These are phyloP conservation scores for Saturnispora gosingensis DNA, from an alignment of 805 yeast genomes.

Conservation along the genomic window DNA sequence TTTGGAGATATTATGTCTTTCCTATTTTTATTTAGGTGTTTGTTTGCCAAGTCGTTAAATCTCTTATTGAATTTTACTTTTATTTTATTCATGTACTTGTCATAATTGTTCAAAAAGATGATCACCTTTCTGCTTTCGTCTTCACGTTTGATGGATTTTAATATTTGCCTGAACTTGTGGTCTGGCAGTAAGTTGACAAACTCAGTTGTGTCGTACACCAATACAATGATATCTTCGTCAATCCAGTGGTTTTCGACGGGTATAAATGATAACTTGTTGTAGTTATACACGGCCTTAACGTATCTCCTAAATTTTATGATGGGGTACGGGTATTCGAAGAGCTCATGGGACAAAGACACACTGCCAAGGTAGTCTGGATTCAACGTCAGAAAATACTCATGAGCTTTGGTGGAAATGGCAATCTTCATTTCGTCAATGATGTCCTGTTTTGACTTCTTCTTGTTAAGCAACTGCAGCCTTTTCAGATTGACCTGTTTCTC, in stretches of 20 bases:
- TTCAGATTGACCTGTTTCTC: background rate
- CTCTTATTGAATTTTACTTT: conserved; percentile 36
- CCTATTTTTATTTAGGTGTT: conserved; percentile 7
- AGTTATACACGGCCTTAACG: conserved; percentile 40
- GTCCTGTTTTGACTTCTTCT: conserved; percentile 1
- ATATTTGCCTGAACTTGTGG: conserved; percentile 20
- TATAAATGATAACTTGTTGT: conserved; percentile 39
- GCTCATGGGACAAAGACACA: conserved; percentile 9
- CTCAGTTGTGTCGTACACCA: conserved; percentile 39
- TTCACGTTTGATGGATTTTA: conserved; percentile 18
- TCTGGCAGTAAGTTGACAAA: conserved; percentile 30
- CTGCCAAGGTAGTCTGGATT: background rate
- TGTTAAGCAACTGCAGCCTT: background rate
- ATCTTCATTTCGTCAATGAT: conserved; percentile 1
- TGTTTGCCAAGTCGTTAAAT: conserved; percentile 29
- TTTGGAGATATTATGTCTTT: background rate
- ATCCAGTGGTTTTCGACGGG: conserved; percentile 37
- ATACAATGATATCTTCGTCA: conserved; percentile 35
- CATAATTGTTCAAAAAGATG: conserved; percentile 41
- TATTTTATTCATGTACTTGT: conserved; percentile 36
- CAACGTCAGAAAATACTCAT: conserved; percentile 11
- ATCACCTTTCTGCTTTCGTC: conserved; percentile 28
- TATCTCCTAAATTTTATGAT: conserved; percentile 44
- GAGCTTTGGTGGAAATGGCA: background rate
- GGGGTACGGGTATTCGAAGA: conserved; percentile 28